Evolutionary conservation across 768 basidiomycete genomes (phyloP).

Genomic region (Thelephora aurantiotincta): DNA sequence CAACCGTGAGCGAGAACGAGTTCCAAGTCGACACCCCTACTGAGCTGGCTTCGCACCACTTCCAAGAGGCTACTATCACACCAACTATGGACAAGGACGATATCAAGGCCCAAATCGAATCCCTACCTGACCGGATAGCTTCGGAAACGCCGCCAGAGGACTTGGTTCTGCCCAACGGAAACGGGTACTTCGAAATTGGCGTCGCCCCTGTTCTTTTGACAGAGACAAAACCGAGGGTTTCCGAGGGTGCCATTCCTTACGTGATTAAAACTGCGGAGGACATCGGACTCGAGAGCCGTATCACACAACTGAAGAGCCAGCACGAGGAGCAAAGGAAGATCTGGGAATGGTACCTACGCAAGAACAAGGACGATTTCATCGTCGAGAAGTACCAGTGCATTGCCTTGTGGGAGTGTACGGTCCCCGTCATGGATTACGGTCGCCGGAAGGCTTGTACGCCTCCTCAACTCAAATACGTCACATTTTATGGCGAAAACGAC

Average conservation of each 20-base stretch:
- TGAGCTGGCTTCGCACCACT: slow-evolving; percentile 15
- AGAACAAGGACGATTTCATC: slow-evolving; percentile 75
- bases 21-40: not conserved
- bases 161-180: slow-evolving; percentile 16
- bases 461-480: slow-evolving; percentile 57
- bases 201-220: slow-evolving; percentile 15
- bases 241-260: slow-evolving; percentile 24
- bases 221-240: slow-evolving; percentile 20
- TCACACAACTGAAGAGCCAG: slow-evolving; percentile 58
- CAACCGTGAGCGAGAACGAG: not conserved
- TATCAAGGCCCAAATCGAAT: slow-evolving; percentile 57
- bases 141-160: slow-evolving; percentile 25
- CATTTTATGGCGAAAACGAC: slow-evolving; percentile 89
- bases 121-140: slow-evolving; percentile 21
- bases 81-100: slow-evolving; percentile 24
- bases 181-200: slow-evolving; percentile 30
- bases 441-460: slow-evolving; percentile 65
- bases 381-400: slow-evolving; percentile 92
- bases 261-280: slow-evolving; percentile 49
- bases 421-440: slow-evolving; percentile 60
- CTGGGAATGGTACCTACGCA: slow-evolving; percentile 92
- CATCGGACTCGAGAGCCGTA: slow-evolving; percentile 60
- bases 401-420: slow-evolving; percentile 61
- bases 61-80: slow-evolving; percentile 29
- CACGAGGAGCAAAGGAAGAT: slow-evolving; percentile 80